Conservation (phyloP, 768 basidiomycete species). For the Lentinula edodes region DNA sequence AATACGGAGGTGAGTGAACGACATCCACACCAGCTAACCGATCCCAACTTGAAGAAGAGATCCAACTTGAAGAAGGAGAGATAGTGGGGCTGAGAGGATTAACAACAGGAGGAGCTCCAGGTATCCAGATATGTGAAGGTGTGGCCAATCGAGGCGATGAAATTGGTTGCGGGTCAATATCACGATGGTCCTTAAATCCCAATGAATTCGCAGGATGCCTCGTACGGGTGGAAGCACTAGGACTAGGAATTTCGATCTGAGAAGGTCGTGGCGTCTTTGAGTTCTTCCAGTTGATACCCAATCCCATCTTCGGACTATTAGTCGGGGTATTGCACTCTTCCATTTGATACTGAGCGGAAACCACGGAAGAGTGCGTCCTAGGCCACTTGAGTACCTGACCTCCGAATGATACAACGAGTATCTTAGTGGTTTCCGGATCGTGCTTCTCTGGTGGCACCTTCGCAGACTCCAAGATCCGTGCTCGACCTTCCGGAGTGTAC, state of each 20-base stretch:
- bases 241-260: background rate
- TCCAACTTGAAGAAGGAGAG: constrained; percentile 7
- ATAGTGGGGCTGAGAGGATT: constrained; percentile 21
- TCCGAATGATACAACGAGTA: constrained; percentile 77
- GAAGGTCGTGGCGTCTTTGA: constrained; percentile 2
- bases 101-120: constrained; percentile 48
- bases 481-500: constrained; percentile 51
- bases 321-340: constrained; percentile 17
- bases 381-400: constrained; percentile 68
- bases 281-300: constrained; percentile 13
- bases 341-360: background rate
- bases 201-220: background rate
- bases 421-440: constrained; percentile 42
- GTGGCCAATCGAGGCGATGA: constrained; percentile 35
- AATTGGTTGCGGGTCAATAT: constrained; percentile 10
- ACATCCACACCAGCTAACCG: background rate
- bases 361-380: background rate
- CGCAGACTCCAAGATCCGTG: constrained; percentile 46
- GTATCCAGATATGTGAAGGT: constrained; percentile 52
- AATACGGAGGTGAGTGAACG: constrained; percentile 9
- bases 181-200: background rate
- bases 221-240: background rate
- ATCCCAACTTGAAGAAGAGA: too few relatives aligned
- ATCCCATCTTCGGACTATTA: constrained; percentile 25
- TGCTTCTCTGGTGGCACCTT: constrained; percentile 53